phyloP scores from a whole-genome alignment of 306 rosid genomes.

The Vigna hirtella region DNA sequence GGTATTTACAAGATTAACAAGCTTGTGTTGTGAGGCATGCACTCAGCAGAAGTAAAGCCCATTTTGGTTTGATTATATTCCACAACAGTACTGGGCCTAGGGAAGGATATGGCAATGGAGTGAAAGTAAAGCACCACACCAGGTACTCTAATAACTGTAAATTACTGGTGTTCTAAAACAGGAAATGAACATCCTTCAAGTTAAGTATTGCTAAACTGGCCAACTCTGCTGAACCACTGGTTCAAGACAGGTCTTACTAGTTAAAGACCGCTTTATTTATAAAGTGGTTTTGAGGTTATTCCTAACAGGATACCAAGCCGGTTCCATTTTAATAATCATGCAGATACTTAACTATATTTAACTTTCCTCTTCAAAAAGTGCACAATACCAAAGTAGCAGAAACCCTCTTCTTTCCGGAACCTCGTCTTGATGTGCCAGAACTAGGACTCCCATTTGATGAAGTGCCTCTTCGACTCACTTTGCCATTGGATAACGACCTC shows the following conservation, averaged over 20 bases:
- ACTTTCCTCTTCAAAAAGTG: constrained; percentile 17
- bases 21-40: background rate
- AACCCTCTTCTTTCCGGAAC: constrained; percentile 67
- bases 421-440: constrained; percentile 57
- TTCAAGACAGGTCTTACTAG: background rate
- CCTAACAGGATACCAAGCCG: background rate
- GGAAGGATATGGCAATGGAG: background rate
- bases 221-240: background rate
- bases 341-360: background rate
- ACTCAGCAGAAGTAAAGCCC: background rate
- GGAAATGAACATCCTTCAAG: background rate
- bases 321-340: background rate
- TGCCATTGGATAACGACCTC: constrained; percentile 66
- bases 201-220: background rate
- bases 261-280: background rate
- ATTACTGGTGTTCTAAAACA: background rate
- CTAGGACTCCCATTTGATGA: constrained; percentile 54
- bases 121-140: background rate
- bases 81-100: background rate
- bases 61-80: background rate
- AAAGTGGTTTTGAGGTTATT: background rate
- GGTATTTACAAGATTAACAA: background rate
- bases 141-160: background rate
- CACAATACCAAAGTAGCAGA: constrained; percentile 66
- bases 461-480: constrained; percentile 60